Evolutionary conservation across 805 yeast species (phyloP).

Genomic region (Wickerhamomyces chaumierensis): DNA sequence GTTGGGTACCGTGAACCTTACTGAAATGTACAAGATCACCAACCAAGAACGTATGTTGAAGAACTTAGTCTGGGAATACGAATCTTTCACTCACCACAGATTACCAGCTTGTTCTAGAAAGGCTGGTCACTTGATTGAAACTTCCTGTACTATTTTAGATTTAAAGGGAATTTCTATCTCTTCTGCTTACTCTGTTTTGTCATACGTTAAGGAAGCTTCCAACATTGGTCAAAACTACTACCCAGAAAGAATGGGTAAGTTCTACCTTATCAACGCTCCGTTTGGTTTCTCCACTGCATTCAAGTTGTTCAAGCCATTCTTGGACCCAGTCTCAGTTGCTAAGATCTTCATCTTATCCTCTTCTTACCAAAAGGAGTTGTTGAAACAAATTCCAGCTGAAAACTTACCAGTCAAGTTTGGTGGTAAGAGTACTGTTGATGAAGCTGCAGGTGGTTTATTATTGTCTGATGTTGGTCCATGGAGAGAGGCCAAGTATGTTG

Average conservation of each 20-base stretch:
- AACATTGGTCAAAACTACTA: conserved; percentile 92
- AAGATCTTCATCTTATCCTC: conserved; percentile 84
- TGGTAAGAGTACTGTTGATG: conserved; percentile 59
- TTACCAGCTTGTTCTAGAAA: conserved; percentile 91
- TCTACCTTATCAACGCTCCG: conserved; percentile 92
- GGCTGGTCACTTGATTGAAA: conserved; percentile 70
- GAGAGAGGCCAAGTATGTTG: conserved; percentile 82
- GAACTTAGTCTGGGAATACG: conserved; percentile 96
- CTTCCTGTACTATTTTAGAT: conserved; percentile 93
- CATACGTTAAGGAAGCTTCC: conserved; percentile 88
- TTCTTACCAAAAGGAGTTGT: conserved; percentile 67
- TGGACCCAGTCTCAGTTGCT: conserved; percentile 95
- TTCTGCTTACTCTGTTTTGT: conserved; percentile 73
- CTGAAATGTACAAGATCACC: conserved; percentile 88
- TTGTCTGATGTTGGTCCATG: conserved; percentile 93
- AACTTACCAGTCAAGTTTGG: conserved; percentile 90
- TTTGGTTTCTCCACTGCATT: conserved; percentile 95
- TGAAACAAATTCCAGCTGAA: conserved; percentile 87
- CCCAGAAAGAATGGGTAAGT: conserved; percentile 99
- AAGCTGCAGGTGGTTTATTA: conserved; percentile 69
- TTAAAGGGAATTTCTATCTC: conserved; percentile 86
- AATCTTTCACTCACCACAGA: conserved; percentile 72
- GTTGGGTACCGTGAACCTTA: conserved; percentile 80
- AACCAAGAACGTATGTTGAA: conserved; percentile 92
- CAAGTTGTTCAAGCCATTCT: conserved; percentile 80